These are phyloP conservation scores for Telfairia occidentalis DNA, from an alignment of 331 rosid genomes.

Conservation along the genomic window DNA sequence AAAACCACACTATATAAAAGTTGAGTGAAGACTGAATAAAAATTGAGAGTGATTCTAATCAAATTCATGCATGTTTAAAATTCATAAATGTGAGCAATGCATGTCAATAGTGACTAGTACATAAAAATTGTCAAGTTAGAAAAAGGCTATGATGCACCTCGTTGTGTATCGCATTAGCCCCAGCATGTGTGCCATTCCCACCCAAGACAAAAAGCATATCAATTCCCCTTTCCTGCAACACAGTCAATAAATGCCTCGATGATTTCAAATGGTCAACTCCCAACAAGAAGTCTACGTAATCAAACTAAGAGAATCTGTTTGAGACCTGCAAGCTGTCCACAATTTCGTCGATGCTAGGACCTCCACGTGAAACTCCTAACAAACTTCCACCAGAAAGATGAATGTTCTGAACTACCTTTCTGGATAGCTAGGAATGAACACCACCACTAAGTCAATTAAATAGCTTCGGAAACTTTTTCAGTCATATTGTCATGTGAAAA, in stretches of 20 bases:
- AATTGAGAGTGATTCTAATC: not conserved
- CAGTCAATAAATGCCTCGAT: not conserved
- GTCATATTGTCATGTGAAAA: not conserved
- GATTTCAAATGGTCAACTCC: not conserved
- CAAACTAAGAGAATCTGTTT: constrained; percentile 7
- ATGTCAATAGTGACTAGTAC: not conserved
- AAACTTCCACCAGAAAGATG: constrained; percentile 99
- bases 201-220: constrained; percentile 94
- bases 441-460: constrained; percentile 8
- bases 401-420: constrained; percentile 90
- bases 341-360: constrained; percentile 57
- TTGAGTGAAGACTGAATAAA: not conserved
- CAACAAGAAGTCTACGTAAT: not conserved
- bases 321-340: constrained; percentile 76
- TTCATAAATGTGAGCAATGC: not conserved
- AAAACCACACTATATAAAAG: not conserved
- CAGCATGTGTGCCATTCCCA: constrained; percentile 98
- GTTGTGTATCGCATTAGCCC: constrained; percentile 81
- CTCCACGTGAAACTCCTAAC: constrained; percentile 96
- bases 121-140: not conserved
- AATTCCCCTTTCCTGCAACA: constrained; percentile 72
- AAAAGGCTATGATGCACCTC: constrained; percentile 37
- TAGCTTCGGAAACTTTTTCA: constrained; percentile 12
- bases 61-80: not conserved
- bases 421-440: constrained; percentile 52